Base-by-base conservation (phyloP, 805 yeast species). In the Maudiozyma bulderi region DNA sequence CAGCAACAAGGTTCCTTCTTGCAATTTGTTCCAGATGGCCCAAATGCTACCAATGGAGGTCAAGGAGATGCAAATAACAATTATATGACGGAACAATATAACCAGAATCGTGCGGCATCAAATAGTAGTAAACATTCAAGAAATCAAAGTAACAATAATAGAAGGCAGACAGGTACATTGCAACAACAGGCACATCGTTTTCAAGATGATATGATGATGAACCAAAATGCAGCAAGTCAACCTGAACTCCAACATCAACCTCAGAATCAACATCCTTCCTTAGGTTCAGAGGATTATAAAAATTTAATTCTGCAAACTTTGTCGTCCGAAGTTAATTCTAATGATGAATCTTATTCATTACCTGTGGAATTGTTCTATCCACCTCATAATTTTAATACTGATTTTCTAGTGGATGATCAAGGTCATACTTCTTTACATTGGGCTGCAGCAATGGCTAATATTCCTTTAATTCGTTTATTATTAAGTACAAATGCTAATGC, bases 401-500 rank as follows among this genome's bases (percentile, higher is more conserved):
- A 83, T 60, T 82, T 76, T 51, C 74, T 84, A 5, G 79, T 86
- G 29, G 95, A 86, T 59, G 81, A 79, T 50, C 93, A 86, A 54
- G 93, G 93, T 0, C 89, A 86, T 57, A 81, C 91, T 0, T 78
- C 89, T 1, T 70, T 86, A 46, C 95, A 86, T 61, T 86, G 95
- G 95, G 91, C 95, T 0, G 76, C 87, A 34, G 84, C 93, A 0
- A 77, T 86, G 81, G 91, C 86, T 0, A 77, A 81, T 52, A 61
- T 76, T 15, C 72, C 75, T 8, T 70, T 84, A 52, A 73, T 83
- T 15, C 80, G 80, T 54, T 61, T 86, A 33, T 55, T 84, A 20
- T 64, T 69, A 6, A 69, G 76, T 3, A 73, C 80, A 50, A 80
- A 83, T 30, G 85, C 88, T 1, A 80, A 81, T 58, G 85, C 85